These are phyloP conservation scores for Saccharomycopsis hybrid DNA, from an alignment of 1,139 yeast species.

Conservation along the genomic window DNA sequence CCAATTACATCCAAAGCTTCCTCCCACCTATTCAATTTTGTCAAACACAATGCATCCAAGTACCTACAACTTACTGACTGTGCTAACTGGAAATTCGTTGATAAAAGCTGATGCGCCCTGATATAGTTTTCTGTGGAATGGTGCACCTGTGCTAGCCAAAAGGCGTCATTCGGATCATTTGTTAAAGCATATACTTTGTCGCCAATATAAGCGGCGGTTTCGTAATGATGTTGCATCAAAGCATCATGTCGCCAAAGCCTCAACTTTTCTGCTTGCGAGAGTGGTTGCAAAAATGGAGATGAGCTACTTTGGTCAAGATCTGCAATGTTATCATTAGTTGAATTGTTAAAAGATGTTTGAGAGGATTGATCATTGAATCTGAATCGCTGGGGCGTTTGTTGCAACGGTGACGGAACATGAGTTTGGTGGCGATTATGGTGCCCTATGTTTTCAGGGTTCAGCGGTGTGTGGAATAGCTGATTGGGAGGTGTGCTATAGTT, in stretches of 20 bases:
- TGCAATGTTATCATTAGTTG: slow-evolving; percentile 32
- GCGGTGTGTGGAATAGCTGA: slow-evolving; percentile 20
- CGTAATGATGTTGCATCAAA: slow-evolving; percentile 82
- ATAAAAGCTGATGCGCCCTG: slow-evolving; percentile 64
- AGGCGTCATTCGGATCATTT: slow-evolving; percentile 86
- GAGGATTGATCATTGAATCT: slow-evolving; percentile 11
- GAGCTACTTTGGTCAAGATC: slow-evolving; percentile 10
- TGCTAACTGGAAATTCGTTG: slow-evolving; percentile 27
- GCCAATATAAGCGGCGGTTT: slow-evolving; percentile 87
- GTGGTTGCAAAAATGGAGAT: slow-evolving; percentile 34
- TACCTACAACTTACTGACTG: slow-evolving; percentile 65
- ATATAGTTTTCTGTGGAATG: slow-evolving; percentile 69
- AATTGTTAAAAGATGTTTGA: slow-evolving; percentile 26
- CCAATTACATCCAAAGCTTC: slow-evolving; percentile 87
- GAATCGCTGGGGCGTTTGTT: slow-evolving; percentile 22
- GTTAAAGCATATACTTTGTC: slow-evolving; percentile 75
- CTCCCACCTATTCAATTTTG: slow-evolving; percentile 75
- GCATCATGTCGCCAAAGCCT: slow-evolving; percentile 95
- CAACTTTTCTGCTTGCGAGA: slow-evolving; percentile 79
- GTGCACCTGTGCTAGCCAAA: slow-evolving; percentile 92
- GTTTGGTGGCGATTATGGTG: slow-evolving; percentile 23
- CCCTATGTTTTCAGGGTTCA: slow-evolving; percentile 10
- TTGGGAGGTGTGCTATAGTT: slow-evolving; percentile 25
- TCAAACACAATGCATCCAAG: slow-evolving; percentile 68
- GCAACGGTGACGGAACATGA: slow-evolving; percentile 27